phyloP scores from a whole-genome alignment of 495 filamentous ascomycete species.

The Podospora anserina region DNA sequence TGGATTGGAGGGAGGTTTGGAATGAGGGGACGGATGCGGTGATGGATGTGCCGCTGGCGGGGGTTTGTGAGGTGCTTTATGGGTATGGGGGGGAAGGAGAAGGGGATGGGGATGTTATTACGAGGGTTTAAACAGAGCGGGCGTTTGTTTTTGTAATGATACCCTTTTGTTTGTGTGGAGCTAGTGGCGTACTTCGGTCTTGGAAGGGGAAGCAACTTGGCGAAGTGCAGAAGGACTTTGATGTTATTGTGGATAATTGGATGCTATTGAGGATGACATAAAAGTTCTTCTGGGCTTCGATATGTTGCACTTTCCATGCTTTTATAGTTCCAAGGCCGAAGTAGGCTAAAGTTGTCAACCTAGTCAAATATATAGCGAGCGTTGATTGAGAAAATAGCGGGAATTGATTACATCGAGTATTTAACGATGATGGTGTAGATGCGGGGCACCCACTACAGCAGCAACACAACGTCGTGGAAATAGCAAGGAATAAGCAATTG shows the following conservation, averaged over 20 bases:
- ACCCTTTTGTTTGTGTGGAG: neutral
- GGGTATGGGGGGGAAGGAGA: slow-evolving; percentile 43
- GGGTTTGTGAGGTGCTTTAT: slow-evolving; percentile 92
- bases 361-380: neutral
- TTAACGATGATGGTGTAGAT: neutral
- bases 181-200: neutral
- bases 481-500: neutral
- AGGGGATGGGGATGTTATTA: slow-evolving; percentile 15
- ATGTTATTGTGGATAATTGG: too few species aligned
- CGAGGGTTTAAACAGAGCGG: slow-evolving; percentile 11
- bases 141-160: slow-evolving; percentile 1
- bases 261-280: too few species aligned
- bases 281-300: too few species aligned
- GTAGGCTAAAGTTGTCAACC: too few species aligned
- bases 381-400: neutral
- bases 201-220: too few species aligned
- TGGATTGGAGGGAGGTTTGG: slow-evolving; percentile 81
- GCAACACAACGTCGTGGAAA: neutral
- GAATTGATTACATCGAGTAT: neutral
- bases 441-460: neutral
- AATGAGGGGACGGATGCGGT: slow-evolving; percentile 92
- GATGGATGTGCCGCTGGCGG: slow-evolving; percentile 93
- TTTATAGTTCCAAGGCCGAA: too few species aligned
- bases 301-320: too few species aligned
- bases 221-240: too few species aligned